Evolutionary conservation across 1,139 yeast species (phyloP).

Genomic region (Kazachstania sp.): DNA sequence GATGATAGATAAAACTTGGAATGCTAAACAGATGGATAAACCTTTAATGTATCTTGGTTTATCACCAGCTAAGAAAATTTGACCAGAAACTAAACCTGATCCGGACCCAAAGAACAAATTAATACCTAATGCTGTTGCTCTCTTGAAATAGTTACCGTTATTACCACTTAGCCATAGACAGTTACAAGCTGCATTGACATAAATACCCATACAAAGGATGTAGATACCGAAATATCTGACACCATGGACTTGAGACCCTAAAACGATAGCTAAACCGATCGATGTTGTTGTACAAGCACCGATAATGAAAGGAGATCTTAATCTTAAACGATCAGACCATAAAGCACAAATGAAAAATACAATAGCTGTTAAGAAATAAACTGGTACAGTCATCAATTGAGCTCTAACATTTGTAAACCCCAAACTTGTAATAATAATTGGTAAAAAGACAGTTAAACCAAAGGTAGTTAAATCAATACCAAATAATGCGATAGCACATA

Average conservation of each 20-base stretch:
- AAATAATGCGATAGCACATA: slow-evolving; percentile 38
- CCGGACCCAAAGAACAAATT: slow-evolving; percentile 40
- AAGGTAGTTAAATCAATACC: slow-evolving; percentile 41
- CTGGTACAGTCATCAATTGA: slow-evolving; percentile 44
- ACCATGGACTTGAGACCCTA: slow-evolving; percentile 30
- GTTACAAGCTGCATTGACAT: slow-evolving; percentile 37
- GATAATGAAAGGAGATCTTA: slow-evolving; percentile 33
- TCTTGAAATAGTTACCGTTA: slow-evolving; percentile 38
- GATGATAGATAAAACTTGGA: slow-evolving; percentile 44
- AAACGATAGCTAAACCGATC: slow-evolving; percentile 37
- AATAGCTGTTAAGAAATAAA: slow-evolving; percentile 38
- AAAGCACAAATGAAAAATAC: slow-evolving; percentile 34
- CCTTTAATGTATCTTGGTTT: slow-evolving; percentile 34
- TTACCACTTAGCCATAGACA: slow-evolving; percentile 41
- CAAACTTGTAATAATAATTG: slow-evolving; percentile 39
- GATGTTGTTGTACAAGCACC: slow-evolving; percentile 33
- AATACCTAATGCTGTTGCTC: slow-evolving; percentile 40
- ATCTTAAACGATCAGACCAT: slow-evolving; percentile 35
- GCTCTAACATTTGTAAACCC: slow-evolving; percentile 39
- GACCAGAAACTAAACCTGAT: slow-evolving; percentile 43
- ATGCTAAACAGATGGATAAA: slow-evolving; percentile 43
- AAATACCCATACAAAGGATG: slow-evolving; percentile 37
- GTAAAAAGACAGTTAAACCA: slow-evolving; percentile 43
- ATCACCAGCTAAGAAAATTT: slow-evolving; percentile 31
- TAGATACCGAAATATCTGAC: slow-evolving; percentile 44